Evolutionary conservation across 805 yeast species (phyloP), one percentile per base, ranked within the genome.

Genomic region (Wickerhamomyces canadensis): DNA sequence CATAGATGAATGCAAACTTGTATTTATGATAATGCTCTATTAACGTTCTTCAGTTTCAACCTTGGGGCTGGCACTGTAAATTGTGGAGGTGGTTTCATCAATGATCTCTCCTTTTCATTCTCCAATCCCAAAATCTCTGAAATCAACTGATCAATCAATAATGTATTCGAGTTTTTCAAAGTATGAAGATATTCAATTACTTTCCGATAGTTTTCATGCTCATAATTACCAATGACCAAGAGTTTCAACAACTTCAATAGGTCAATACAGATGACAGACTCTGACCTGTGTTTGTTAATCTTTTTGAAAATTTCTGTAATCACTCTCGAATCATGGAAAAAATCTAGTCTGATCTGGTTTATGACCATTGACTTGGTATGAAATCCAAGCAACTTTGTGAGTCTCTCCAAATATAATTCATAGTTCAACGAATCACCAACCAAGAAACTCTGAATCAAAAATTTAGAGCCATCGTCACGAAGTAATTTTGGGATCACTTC

Each of bases 351-450:
- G n/a, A 54, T 35, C 35, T 44, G 50, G 31, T 52, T 48, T 11
- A 49, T 41, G 6, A 34, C 19, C 8, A 38, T 27, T 7, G 54
- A 51, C 21, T 40, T 49, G 8, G 27, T 27, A 31, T 40, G 37
- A 2, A 25, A 17, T 5, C 38, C 35, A 18, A 52, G 35, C 8
- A 72, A 51, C 40, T 61, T 65, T 36, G 62, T 56, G 35, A 68
- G 61, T 29, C 56, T 64, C 17, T 66, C 72, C 17, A 70, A 49
- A 11, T 68, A 61, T 6, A 67, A 60, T 43, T 72, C 76, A 36
- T 68, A 49, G 41, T 65, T 72, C 13, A 71, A 60, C 0, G 58
- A 63, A 38, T 60, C 60, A 12, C 62, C 58, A 30, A 68, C 42
- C 41, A 67, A 47, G 28, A 72, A 62, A 2, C 76, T 74, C 12